Evolutionary conservation across 441 rosid species (phyloP), one percentile per base, ranked within the genome.

Genomic region (Eugenia klotzschiana): DNA sequence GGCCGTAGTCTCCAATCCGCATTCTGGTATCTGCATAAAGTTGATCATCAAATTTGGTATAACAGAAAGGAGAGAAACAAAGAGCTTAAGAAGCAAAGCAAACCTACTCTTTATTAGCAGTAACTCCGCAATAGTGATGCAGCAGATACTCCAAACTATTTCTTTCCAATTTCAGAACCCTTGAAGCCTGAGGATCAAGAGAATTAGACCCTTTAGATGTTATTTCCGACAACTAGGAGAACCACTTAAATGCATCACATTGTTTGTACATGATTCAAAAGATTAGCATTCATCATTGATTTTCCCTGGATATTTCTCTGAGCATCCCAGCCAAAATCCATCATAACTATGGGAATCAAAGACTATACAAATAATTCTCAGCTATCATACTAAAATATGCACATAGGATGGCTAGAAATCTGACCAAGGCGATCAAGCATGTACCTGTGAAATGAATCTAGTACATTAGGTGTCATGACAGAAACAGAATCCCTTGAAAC

Each of bases 1-100:
- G 99, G 99, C 33, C 98, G 93, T 81, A 94, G 82, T 92, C 98
- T 94, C 99, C 99, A 96, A 88, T 96, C 98, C 55, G 96, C 99
- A 89, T 94, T 93, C 89, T 96, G 98, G 89, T 96, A 96, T 87
- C 98, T 96, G 93, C 90, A 89, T 83, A 41, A 73, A 89, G 79
- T 73, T 80, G 22, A 87, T 37, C 84, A 77, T 87, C 79, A 88
- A 37, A 84, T 43, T 51, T 83, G 82, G 60, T 27, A 18, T 29
- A 64, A 26, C 33, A 60, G 25, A 12, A 33, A 51, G 8, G 41
- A 57, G 29, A 46, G 55, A 83, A 82, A 72, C 12, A 53, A 73
- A 18, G 16, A 2, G 33, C 46, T 51, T 41, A 80, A 73, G 55
- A 72, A 84, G 83, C 82, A 83, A 58, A 86, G 18, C 41, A 89